Evolutionary conservation across 441 rosid genomes (phyloP).

Genomic region (Pelargonium citronellum): DNA sequence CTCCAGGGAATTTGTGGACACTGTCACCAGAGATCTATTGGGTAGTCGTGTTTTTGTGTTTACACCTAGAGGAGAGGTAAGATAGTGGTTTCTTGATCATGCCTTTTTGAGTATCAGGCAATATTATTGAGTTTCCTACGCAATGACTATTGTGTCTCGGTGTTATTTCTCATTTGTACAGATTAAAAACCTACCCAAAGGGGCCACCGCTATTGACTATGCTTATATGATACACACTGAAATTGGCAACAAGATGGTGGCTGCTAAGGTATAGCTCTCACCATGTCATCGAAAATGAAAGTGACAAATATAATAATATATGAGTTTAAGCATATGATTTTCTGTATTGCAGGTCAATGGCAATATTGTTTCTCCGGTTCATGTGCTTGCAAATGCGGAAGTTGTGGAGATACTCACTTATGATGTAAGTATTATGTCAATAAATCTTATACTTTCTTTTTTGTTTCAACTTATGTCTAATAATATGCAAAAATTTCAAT

Average conservation of each 20-base stretch:
- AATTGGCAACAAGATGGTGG: conserved; percentile 95
- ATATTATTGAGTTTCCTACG: not conserved
- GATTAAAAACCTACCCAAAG: conserved; percentile 92
- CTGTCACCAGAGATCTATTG: conserved; percentile 77
- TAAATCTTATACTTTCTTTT: conserved; percentile 10
- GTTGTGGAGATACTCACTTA: conserved; percentile 95
- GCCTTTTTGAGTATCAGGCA: not conserved
- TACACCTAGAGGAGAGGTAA: conserved; percentile 95
- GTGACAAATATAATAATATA: not conserved
- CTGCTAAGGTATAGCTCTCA: conserved; percentile 67
- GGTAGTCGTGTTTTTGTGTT: conserved; percentile 95
- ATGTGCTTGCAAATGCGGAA: conserved; percentile 85
- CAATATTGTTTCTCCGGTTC: conserved; percentile 79
- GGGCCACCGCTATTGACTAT: conserved; percentile 90
- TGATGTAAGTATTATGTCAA: conserved; percentile 48
- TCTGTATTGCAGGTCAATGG: conserved; percentile 71
- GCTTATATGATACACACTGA: conserved; percentile 98
- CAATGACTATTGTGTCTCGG: not conserved
- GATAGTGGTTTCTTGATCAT: not conserved
- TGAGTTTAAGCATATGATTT: conserved; percentile 11
- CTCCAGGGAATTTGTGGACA: conserved; percentile 98
- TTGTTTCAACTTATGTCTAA: not conserved
- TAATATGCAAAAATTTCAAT: too few relatives aligned
- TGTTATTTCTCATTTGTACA: conserved; percentile 22
- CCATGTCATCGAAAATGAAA: not conserved